Evolutionary conservation across 228 moss, liverwort and hornwort species (phyloP), one percentile per base, ranked within the genome.

Genomic region (Sphagnum magellanicum): DNA sequence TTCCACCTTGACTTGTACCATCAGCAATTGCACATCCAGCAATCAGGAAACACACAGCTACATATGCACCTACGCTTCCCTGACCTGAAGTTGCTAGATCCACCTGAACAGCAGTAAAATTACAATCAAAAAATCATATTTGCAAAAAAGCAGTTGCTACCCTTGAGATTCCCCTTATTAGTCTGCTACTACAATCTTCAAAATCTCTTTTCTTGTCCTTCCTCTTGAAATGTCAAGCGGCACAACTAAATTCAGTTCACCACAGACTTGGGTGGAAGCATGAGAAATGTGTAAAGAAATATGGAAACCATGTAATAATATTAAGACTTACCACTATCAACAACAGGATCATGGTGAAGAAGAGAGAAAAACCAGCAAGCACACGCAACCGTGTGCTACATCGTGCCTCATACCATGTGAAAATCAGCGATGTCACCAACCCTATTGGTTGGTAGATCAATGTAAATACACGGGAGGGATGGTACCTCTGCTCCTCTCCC

Each of bases 381-480:
- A 82, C 79, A 49, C 86, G 71, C 75, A 59, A 63, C 47, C 86
- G 79, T 16, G 81, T 77, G 13, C 82, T 86, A 61, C 72, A 70
- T 49, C 75, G 82, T 50, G 82, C 82, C 73, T 86, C 82, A 63
- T 66, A 75, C 73, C 71, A 73, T 16, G 78, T 75, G 61, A 82
- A 77, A 57, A 80, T 5, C 6, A 76, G 65, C 12, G 82, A 71
- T 55, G 71, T 53, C 7, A 68, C 60, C 10, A 86, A 71, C 51
- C 82, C 52, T 61, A 86, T 47, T 5, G 72, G 69, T 49, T 79
- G 75, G 75, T 82, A 86, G 48, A 79, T 75, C 47, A 86, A 48
- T 47, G 79, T 86, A 77, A 86, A 80, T 5, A 86, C 79, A 7
- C 86, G 79, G 48, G 79, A 82, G 6, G 86, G 79, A 51, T 86